These are phyloP conservation scores for Aphanomyces stellatus DNA, from an alignment of 352 stramenopile genomes.

Conservation along the genomic window DNA sequence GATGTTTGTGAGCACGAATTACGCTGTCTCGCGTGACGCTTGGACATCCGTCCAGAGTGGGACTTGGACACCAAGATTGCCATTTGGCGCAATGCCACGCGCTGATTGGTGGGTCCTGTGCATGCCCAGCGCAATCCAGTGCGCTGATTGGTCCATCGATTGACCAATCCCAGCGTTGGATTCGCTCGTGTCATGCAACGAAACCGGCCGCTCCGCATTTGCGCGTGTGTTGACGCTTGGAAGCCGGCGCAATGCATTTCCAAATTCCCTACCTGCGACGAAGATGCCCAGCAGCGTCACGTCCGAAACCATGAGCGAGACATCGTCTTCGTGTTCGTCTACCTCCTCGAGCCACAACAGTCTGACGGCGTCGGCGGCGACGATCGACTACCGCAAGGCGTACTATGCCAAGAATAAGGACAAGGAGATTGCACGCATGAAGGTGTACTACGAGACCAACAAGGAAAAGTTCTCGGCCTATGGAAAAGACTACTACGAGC, in stretches of 20 bases:
- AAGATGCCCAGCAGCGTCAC: too few species aligned
- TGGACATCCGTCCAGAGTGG: neutral
- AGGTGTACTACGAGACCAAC: constrained; percentile 9
- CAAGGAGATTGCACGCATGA: constrained; percentile 6
- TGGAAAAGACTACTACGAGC: constrained; percentile 8
- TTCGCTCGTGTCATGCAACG: neutral
- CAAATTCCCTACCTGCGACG: too few species aligned
- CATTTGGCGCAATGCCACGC: neutral
- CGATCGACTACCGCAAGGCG: neutral
- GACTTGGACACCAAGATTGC: neutral
- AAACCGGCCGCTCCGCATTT: neutral
- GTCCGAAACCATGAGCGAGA: too few species aligned
- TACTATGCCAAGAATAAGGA: constrained; percentile 9
- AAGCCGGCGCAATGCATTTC: neutral
- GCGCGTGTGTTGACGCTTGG: neutral
- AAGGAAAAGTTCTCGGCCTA: constrained; percentile 6
- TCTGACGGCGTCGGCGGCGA: neutral
- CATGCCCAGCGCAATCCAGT: neutral
- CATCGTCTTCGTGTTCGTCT: too few species aligned
- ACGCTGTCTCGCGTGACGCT: neutral
- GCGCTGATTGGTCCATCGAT: neutral
- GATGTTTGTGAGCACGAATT: too few species aligned
- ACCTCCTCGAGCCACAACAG: too few species aligned
- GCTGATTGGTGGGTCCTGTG: neutral
- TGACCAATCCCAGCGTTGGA: neutral